A percentile compares a stretch with the other conserved stretches of the same genome.
Conservation (phyloP, 805 yeast species). For the Brettanomyces bruxellensis region DNA sequence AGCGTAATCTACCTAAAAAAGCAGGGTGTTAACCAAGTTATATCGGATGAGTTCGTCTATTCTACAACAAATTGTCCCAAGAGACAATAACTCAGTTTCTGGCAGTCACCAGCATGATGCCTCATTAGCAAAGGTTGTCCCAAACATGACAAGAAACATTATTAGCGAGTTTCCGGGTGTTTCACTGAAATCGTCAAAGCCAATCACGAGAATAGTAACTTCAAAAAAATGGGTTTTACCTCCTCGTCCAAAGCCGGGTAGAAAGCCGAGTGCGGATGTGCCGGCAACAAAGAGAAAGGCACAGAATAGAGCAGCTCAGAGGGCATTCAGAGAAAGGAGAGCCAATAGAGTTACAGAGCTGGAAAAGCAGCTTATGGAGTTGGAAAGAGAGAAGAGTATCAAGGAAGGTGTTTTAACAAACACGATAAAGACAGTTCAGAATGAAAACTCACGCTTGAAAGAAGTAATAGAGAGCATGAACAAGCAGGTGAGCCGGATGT, state of each 20-base stretch:
- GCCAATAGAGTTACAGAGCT: slow-evolving; percentile 76
- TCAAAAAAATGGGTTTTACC: slow-evolving; percentile 54
- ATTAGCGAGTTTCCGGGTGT: no score
- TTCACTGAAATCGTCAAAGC: slow-evolving; percentile 1
- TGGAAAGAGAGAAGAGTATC: slow-evolving; percentile 56
- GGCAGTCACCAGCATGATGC: no score
- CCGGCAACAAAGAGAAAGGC: slow-evolving; percentile 84
- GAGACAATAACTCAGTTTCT: no score
- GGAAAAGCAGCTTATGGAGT: slow-evolving; percentile 57
- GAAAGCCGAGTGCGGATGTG: slow-evolving; percentile 45
- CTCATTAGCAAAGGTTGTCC: no score
- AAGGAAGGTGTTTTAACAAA: slow-evolving; percentile 47
- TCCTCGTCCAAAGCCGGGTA: slow-evolving; percentile 53
- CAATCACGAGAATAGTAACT: slow-evolving; percentile 43
- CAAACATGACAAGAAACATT: no score
- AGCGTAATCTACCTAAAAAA: no score
- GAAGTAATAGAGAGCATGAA: slow-evolving; percentile 24
- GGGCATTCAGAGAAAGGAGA: slow-evolving; percentile 82
- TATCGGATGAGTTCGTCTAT: no score
- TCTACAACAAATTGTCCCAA: no score
- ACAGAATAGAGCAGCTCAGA: slow-evolving; percentile 88
- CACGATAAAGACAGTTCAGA: slow-evolving; percentile 39
- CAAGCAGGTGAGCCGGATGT: not conserved
- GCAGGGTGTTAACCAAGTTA: no score
- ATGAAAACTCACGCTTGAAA: slow-evolving; percentile 35